A percentile compares a stretch with the other conserved stretches of the same genome.
phyloP scores from a whole-genome alignment of 73 alveolate genomes.

The Uronychia binucleata region DNA sequence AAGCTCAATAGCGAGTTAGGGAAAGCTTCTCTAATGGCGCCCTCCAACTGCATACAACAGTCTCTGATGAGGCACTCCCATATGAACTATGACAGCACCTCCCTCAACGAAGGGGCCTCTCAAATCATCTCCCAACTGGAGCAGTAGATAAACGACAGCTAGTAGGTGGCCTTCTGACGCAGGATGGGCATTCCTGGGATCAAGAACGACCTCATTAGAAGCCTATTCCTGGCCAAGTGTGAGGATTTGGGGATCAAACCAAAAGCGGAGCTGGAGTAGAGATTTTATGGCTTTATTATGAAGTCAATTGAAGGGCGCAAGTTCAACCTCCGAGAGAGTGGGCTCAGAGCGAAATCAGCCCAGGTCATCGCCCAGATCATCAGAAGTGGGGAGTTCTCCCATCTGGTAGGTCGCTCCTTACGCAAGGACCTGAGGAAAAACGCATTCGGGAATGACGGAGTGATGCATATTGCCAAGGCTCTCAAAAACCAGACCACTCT shows the following conservation, averaged over 20 bases:
- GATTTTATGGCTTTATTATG: conserved; percentile 40
- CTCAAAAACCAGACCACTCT: conserved; percentile 15
- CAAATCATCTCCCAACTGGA: not conserved
- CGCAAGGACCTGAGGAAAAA: conserved; percentile 56
- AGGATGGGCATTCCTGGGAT: not conserved
- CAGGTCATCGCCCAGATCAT: conserved; percentile 30
- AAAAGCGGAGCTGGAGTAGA: not conserved
- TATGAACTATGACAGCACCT: not conserved
- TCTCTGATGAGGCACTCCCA: not conserved
- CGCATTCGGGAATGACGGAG: conserved; percentile 45
- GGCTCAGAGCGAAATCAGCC: conserved; percentile 44
- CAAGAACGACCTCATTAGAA: not conserved
- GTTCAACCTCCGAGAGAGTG: conserved; percentile 56
- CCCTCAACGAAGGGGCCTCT: not conserved
- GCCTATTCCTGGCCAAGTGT: not conserved
- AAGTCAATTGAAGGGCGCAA: conserved; percentile 23
- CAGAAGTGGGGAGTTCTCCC: conserved; percentile 26
- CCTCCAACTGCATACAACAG: not conserved
- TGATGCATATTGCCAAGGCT: conserved; percentile 14
- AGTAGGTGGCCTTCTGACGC: not conserved
- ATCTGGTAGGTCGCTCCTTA: conserved; percentile 1
- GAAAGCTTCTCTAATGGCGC: not conserved
- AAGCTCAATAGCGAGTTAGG: not conserved
- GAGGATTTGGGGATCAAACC: conserved; percentile 21
- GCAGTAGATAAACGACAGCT: not conserved